Base-by-base conservation (phyloP, 1,139 yeast species). In the Yamadazyma membranifaciens region DNA sequence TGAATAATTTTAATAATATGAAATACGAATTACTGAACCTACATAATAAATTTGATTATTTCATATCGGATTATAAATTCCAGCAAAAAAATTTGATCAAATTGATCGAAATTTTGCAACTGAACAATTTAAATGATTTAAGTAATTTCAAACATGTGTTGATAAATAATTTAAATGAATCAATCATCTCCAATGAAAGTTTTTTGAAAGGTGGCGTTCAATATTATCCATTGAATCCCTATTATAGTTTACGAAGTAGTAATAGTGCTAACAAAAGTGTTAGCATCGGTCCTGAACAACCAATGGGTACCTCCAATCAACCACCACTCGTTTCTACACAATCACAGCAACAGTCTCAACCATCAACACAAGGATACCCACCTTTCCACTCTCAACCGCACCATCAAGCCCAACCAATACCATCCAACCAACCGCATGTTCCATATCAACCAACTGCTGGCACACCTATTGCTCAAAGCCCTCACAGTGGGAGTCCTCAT, bases 141-240 rank as follows among this genome's bases (percentile, higher is more conserved):
- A 43, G 43, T 36, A 40, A 44, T 25, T 49, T 48, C 25, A 50
- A 48, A 26, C 47, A 45, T 34, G 42, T 43, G 31, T 35, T 49
- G 12, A 27, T 48, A 6, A 37, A 41, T 15, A 46, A 48, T 17
- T 40, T 50, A 36, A 48, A 40, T 32, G 46, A 44, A 31, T 42
- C 47, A 14, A 38, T 49, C 1, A 43, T 48, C 2, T 33, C 41
- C 33, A 46, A 46, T 34, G 46, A 42, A 27, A 41, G 37, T 12
- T 47, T 44, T 42, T 30, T 33, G 32, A 25, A 27, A 27, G 34
- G 35, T 15, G 28, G 36, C 4, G 41, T 70, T 3, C 72, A 67
- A 47, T 63, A 57, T 36, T 67, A 67, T 39, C 70, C 73, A 1
- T 48, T 67, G 31, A 65, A 67, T 42, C 71, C 70, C 1, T 65